Percentiles rank a stretch among this genome's conserved stretches.
phyloP scores from a whole-genome alignment of 441 rosid species.

The Pelargonium australe region DNA sequence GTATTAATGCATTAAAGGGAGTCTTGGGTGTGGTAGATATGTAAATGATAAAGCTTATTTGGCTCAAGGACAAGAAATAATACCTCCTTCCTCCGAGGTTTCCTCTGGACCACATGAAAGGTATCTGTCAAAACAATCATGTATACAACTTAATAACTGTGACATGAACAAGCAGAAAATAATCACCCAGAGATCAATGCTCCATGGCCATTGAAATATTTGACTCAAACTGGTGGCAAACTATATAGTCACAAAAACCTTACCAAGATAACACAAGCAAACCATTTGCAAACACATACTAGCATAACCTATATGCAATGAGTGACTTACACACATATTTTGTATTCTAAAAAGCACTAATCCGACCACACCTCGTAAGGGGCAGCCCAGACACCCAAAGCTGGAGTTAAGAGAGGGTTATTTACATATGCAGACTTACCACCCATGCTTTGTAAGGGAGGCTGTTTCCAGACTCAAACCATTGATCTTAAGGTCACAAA shows the following conservation, averaged over 20 bases:
- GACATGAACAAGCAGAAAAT: background rate
- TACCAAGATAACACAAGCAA: background rate
- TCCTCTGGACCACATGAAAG: slow-evolving; percentile 80
- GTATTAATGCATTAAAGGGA: too few relatives aligned
- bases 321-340: background rate
- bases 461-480: background rate
- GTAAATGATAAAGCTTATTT: background rate
- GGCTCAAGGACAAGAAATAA: slow-evolving; percentile 12
- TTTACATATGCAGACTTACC: too few relatives aligned
- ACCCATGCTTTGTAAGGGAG: too few relatives aligned
- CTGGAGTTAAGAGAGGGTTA: background rate
- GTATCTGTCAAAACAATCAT: slow-evolving; percentile 52
- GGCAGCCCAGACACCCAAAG: background rate
- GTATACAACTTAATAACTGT: background rate
- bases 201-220: background rate
- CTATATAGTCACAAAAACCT: background rate
- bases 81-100: slow-evolving; percentile 62
- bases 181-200: background rate
- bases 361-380: background rate
- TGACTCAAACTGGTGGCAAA: background rate
- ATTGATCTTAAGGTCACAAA: background rate
- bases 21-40: too few relatives aligned
- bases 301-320: background rate
- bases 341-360: background rate
- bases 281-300: background rate